Evolutionary conservation across 179 eudicot genomes (phyloP), one percentile per base, ranked within the genome.

Genomic region (Heliamphora pulchella): DNA sequence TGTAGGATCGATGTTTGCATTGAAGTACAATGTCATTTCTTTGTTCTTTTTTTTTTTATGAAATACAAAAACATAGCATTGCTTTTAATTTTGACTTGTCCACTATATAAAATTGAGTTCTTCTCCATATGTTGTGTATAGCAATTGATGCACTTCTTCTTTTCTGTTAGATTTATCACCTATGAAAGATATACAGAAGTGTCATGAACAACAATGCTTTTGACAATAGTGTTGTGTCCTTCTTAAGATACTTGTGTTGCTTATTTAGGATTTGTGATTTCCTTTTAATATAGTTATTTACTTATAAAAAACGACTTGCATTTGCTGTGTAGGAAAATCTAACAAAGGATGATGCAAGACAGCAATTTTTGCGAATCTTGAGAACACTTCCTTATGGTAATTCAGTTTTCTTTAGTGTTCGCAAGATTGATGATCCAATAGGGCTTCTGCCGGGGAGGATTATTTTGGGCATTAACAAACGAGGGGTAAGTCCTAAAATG

Each of bases 371-470:
- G 80, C 87, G 97, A 81, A 91, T 92, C 58, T 83, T 96, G 86
- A 89, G 98, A 83, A 84, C 90, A 55, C 92, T 96, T 82, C 99
- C 99, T 17, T 96, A 94, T 85, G 99, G 99, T 39, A 91, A 90
- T 88, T 96, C 99, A 6, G 97, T 94, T 54, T 96, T 96, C 87
- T 96, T 96, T 83, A 88, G 93, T 78, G 99, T 96, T 73, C 96
- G 97, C 77, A 96, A 96, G 89, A 96, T 92, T 85, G 99, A 96
- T 82, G 99, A 96, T 90, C 98, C 99, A 44, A 96, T 96, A 83
- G 99, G 99, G 39, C 97, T 96, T 82, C 83, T 96, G 47, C 99
- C 99, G 4, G 98, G 98, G 77, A 92, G 87, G 83, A 92, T 94
- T 84, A 86, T 91, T 63, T 78, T 96, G 81, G 99, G 97, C 70